Percentiles rank a stretch among this genome's conserved stretches.
Conservation (phyloP, 805 yeast genomes). For the Pichia rugopelliculosa region DNA sequence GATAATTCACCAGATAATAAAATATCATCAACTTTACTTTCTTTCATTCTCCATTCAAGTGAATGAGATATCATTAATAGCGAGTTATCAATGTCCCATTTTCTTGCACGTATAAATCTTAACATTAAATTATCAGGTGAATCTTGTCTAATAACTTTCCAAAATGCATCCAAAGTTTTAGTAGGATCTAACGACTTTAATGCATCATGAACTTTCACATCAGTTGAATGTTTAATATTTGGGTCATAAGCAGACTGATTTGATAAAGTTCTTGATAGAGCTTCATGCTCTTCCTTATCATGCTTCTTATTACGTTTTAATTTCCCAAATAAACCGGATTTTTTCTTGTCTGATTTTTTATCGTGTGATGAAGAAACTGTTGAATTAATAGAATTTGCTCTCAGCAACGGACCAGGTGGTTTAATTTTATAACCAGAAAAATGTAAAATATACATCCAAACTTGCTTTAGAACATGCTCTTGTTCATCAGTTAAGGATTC, state of each 20-base stretch:
- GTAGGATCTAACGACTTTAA: constrained; percentile 46
- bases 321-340: constrained; percentile 25
- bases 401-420: constrained; percentile 14
- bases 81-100: constrained; percentile 67
- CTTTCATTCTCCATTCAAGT: constrained; percentile 65
- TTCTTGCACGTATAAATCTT: constrained; percentile 80
- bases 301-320: constrained; percentile 21
- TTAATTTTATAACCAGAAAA: constrained; percentile 44
- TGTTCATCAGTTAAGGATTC: constrained; percentile 45
- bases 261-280: constrained; percentile 16
- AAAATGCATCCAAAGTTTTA: constrained; percentile 43
- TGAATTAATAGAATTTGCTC: constrained; percentile 1
- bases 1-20: constrained; percentile 69
- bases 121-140: constrained; percentile 72
- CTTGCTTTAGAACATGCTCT: constrained; percentile 58
- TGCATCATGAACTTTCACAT: constrained; percentile 38
- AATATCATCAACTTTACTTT: constrained; percentile 52
- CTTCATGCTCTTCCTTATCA: constrained; percentile 7
- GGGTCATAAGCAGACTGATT: constrained; percentile 22
- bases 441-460: constrained; percentile 60
- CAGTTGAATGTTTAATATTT: constrained; percentile 24
- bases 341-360: constrained; percentile 24
- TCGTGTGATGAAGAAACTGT: constrained; percentile 12
- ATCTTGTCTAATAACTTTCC: constrained; percentile 65
- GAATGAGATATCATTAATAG: constrained; percentile 67